Percentiles rank a stretch among this genome's conserved stretches.
These are phyloP conservation scores for Gnetum montanum DNA, from an alignment of 75 land plant genomes.

Conservation along the genomic window DNA sequence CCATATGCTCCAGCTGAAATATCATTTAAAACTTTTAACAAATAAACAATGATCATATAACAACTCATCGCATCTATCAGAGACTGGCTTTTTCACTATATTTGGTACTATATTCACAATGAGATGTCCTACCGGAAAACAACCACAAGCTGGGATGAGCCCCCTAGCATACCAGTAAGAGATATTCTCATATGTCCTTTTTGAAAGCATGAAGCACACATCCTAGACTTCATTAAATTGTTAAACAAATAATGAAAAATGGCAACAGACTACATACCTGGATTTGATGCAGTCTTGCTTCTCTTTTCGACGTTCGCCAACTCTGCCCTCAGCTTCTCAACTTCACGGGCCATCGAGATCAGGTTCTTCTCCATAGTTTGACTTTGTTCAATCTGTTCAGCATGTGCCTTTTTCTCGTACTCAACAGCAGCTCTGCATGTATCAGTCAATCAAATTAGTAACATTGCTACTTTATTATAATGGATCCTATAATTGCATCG, in stretches of 20 bases:
- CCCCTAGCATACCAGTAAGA: not conserved
- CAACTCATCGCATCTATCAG: not conserved
- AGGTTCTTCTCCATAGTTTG: constrained; percentile 72
- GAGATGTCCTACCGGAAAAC: no score
- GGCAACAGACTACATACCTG: not conserved
- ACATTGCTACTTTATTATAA: not conserved
- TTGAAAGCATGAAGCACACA: not conserved
- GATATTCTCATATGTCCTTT: no score
- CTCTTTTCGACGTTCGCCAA: constrained; percentile 44
- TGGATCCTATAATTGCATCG: not conserved
- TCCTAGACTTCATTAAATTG: not conserved
- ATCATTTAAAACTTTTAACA: not conserved
- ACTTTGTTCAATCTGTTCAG: constrained; percentile 54
- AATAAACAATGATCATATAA: not conserved
- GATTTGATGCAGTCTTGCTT: constrained; percentile 12
- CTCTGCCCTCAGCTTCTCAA: constrained; percentile 79
- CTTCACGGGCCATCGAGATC: constrained; percentile 66
- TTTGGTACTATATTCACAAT: not conserved
- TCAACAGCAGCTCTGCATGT: constrained; percentile 47
- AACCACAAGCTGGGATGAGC: not conserved
- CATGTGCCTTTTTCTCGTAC: constrained; percentile 63
- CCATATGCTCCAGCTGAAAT: not conserved
- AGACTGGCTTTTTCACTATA: not conserved
- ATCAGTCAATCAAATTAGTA: not conserved
- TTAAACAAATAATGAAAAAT: not conserved